phyloP scores from a whole-genome alignment of 768 basidiomycete species.

The Pseudohyphozyma bogoriensis region DNA sequence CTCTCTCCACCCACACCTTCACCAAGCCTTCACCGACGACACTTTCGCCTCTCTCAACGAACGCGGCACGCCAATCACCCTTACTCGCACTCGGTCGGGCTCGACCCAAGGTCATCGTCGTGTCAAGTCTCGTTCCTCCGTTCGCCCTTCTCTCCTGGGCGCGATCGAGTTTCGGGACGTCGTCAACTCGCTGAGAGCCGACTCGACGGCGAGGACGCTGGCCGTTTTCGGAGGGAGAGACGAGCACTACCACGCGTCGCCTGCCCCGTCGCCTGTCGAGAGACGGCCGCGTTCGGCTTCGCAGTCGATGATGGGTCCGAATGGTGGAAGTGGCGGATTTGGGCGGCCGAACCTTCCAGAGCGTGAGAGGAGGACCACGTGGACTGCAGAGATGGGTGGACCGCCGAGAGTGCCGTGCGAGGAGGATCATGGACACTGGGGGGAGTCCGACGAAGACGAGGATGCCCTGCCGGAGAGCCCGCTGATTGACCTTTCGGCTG shows the following conservation, averaged over 20 bases:
- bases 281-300: background rate
- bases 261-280: background rate
- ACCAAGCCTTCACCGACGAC: background rate
- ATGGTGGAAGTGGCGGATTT: background rate
- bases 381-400: background rate
- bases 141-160: conserved; percentile 62
- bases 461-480: background rate
- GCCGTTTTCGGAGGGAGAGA: conserved; percentile 15
- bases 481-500: conserved; percentile 11
- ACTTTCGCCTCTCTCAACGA: background rate
- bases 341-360: background rate
- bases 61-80: conserved; percentile 1
- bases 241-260: conserved; percentile 1
- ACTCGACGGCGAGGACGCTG: conserved; percentile 46
- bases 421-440: background rate
- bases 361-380: background rate
- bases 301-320: background rate
- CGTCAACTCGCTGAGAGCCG: conserved; percentile 63
- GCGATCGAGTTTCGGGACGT: conserved; percentile 93
- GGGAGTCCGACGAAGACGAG: background rate
- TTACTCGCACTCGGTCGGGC: conserved; percentile 3
- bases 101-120: background rate
- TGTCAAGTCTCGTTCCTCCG: background rate
- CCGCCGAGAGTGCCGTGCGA: too few relatives aligned
- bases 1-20: conserved; percentile 1